Conservation (phyloP, 1,139 yeast genomes). For the Yamadazyma jaroonii region DNA sequence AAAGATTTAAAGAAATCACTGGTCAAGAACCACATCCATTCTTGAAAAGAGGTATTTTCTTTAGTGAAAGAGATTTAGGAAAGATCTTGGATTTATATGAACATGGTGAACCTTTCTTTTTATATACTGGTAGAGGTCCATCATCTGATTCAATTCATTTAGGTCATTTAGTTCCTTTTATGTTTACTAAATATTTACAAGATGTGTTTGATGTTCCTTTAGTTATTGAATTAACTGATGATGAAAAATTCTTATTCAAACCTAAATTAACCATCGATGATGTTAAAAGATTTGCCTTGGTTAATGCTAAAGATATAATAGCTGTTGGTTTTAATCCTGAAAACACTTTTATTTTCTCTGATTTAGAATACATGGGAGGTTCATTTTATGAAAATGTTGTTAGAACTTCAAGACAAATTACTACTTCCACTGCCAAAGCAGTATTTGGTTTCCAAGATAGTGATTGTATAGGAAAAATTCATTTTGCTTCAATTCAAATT, state of each 20-base stretch:
- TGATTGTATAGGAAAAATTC: constrained; percentile 91
- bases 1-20: constrained; percentile 74
- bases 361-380: constrained; percentile 89
- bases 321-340: constrained; percentile 94
- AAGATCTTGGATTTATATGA: constrained; percentile 85
- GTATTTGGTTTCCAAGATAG: constrained; percentile 97
- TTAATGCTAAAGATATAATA: constrained; percentile 90
- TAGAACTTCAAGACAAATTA: constrained; percentile 90
- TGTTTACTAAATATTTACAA: constrained; percentile 97
- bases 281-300: constrained; percentile 72
- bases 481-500: constrained; percentile 94
- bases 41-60: constrained; percentile 87
- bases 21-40: constrained; percentile 94
- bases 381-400: constrained; percentile 94
- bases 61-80: constrained; percentile 85
- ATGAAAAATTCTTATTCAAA: constrained; percentile 94
- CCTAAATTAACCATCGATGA: constrained; percentile 85
- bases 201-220: constrained; percentile 97
- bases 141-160: constrained; percentile 92
- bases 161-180: constrained; percentile 96
- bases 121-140: constrained; percentile 98
- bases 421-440: constrained; percentile 92
- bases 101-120: constrained; percentile 90
- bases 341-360: constrained; percentile 93
- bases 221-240: constrained; percentile 94